Evolutionary conservation across 2,329 filamentous ascomycete species (phyloP).

Genomic region (Biscogniauxia mediterranea): DNA sequence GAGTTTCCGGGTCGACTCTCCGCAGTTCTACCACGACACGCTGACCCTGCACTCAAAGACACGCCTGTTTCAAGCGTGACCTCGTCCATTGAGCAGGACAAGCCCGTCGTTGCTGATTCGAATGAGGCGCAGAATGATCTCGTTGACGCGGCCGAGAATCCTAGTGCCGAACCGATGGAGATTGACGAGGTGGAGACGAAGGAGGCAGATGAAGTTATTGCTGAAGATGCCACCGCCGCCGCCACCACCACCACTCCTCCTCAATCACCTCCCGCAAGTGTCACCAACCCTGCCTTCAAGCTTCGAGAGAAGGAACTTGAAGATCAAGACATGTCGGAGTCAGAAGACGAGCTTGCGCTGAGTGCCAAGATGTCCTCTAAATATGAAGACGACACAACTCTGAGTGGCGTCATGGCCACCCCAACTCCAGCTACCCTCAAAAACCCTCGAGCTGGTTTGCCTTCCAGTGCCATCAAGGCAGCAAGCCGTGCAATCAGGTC

Average conservation of each 20-base stretch:
- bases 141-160: conserved; percentile 8
- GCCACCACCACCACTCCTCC: conserved; percentile 27
- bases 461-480: conserved; percentile 28
- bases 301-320: conserved; percentile 49
- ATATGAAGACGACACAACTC: conserved; percentile 25
- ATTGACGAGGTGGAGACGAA: conserved; percentile 29
- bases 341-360: conserved; percentile 50
- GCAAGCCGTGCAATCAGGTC: conserved; percentile 31
- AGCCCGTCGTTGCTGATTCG: conserved; percentile 3
- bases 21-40: conserved; percentile 43
- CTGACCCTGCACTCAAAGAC: conserved; percentile 38
- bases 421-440: conserved; percentile 37
- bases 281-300: conserved; percentile 35
- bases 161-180: conserved; percentile 20
- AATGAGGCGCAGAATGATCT: conserved; percentile 4
- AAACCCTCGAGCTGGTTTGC: conserved; percentile 21
- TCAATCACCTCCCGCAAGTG: conserved; percentile 29
- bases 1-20: conserved; percentile 47
- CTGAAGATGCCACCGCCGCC: conserved; percentile 17
- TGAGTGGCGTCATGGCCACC: conserved; percentile 38
- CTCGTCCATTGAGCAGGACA: conserved; percentile 3
- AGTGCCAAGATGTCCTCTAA: conserved; percentile 28
- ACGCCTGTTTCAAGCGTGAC: conserved; percentile 14
- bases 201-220: conserved; percentile 11
- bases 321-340: conserved; percentile 47